Evolutionary conservation across 169 alveolate genomes (phyloP).

Genomic region (Miamiensis avidus): DNA sequence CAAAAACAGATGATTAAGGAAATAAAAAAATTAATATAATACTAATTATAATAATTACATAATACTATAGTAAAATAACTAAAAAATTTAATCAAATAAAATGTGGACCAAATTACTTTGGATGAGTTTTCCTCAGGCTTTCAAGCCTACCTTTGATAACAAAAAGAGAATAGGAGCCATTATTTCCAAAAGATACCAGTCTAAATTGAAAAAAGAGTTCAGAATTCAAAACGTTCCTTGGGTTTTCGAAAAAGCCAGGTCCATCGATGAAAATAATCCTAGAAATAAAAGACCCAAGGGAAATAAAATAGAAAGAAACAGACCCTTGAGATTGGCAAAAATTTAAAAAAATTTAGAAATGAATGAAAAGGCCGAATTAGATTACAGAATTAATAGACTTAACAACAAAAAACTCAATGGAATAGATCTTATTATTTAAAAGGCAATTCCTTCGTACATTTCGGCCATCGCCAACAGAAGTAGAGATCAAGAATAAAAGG

Average conservation of each 20-base stretch:
- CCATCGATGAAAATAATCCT: neutral
- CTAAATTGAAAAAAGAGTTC: neutral
- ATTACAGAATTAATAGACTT: neutral
- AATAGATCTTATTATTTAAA: neutral
- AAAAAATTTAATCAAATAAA: no score
- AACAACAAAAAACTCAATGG: neutral
- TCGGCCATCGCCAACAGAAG: neutral
- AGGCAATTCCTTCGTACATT: neutral
- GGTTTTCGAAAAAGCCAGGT: neutral
- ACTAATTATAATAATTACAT: no score
- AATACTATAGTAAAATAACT: neutral
- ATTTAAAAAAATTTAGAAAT: neutral
- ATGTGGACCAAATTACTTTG: neutral
- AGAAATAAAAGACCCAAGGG: neutral
- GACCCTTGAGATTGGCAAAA: neutral
- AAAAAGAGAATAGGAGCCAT: neutral
- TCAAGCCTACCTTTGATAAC: neutral
- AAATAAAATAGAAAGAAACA: neutral
- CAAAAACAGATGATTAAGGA: no score
- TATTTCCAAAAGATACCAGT: neutral
- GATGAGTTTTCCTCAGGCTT: neutral
- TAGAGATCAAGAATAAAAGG: neutral
- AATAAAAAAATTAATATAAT: no score
- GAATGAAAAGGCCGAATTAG: neutral
- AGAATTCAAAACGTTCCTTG: neutral